Evolutionary conservation across 2,329 filamentous ascomycete species (phyloP), one percentile per base, ranked within the genome.

Genomic region (Aspergillus fischeri): DNA sequence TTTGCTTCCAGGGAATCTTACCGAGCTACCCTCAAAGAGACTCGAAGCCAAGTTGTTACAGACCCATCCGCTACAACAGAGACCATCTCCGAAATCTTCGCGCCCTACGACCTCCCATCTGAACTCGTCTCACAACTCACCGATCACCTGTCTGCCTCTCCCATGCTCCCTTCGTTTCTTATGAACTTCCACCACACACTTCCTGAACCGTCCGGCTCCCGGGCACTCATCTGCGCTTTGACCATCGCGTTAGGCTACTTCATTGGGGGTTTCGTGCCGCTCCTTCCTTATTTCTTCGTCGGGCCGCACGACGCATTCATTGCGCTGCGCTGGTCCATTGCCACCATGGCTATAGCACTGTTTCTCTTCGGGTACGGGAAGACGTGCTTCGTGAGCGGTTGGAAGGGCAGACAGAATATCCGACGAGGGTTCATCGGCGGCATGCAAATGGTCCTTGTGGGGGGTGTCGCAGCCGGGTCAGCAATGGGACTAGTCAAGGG

Each of bases 291-390:
- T 65, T 83, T 84, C 60, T 75, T 75, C 87, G 62, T 95, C 83
- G 55, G 91, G 83, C 64, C 86, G 79, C 48, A 92, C 87, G 73
- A 97, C 91, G 60, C 89, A 80, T 80, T 93, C 92, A 72, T 96
- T 88, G 60, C 93, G 82, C 63, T 87, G 47, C 77, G 76, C 58
- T 76, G 75, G 65, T 81, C 78, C n/a, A 80, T 83, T 53, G 78
- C 74, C n/a, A 77, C 81, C 17, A 82, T 81, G 62, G 74, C 71
- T 1, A 60, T 82, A 21, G 76, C 80, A 1, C 67, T 83, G 28
- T 71, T 83, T 50, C 51, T 77, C 7, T 83, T 83, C 58, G 81
- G 81, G 0, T 83, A 78, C 60, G 72, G 73, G 32, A 83, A 83
- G 68, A 75, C 72, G 1, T 75, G 73, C 57, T 75, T 74, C 50